Conservation (phyloP, 345 rosid genomes). For the Gynandropsis gynandra region DNA sequence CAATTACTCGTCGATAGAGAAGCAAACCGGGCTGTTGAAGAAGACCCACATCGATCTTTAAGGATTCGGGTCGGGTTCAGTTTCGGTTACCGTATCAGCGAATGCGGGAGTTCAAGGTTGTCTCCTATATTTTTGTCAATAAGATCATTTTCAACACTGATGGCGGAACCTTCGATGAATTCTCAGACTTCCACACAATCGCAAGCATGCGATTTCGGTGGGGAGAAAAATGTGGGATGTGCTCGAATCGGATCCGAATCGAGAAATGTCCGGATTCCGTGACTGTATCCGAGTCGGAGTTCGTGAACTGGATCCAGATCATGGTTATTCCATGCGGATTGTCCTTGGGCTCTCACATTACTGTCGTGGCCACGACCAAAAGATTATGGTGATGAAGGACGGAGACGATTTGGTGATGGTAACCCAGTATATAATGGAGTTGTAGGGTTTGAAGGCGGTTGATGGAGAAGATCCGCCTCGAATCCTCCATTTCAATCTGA, state of each 20-base stretch:
- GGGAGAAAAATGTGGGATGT: no score
- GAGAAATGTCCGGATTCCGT: constrained; percentile 57
- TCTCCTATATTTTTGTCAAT: constrained; percentile 44
- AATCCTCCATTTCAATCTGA: constrained; percentile 62
- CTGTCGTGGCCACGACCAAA: constrained; percentile 60
- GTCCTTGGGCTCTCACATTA: no score
- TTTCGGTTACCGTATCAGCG: constrained; percentile 5
- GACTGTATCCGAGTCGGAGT: constrained; percentile 48
- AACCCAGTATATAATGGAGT: constrained; percentile 76
- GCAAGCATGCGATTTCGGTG: constrained; percentile 71
- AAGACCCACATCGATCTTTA: constrained; percentile 39
- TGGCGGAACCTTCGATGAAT: constrained; percentile 36
- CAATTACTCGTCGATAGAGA: no score
- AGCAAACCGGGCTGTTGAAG: constrained; percentile 36
- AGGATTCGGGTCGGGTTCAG: constrained; percentile 24
- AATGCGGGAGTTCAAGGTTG: constrained; percentile 18
- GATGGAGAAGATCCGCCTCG: no score
- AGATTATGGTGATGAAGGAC: constrained; percentile 33
- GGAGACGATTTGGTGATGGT: constrained; percentile 53
- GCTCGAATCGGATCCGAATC: constrained; percentile 37
- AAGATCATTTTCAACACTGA: constrained; percentile 31
- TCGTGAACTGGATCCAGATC: constrained; percentile 34
- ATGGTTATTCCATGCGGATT: no score
- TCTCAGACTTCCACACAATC: constrained; percentile 50
- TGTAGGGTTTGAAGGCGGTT: no score